Base-by-base conservation (phyloP, 2,329 filamentous ascomycete genomes). In the Cercospora janseana region DNA sequence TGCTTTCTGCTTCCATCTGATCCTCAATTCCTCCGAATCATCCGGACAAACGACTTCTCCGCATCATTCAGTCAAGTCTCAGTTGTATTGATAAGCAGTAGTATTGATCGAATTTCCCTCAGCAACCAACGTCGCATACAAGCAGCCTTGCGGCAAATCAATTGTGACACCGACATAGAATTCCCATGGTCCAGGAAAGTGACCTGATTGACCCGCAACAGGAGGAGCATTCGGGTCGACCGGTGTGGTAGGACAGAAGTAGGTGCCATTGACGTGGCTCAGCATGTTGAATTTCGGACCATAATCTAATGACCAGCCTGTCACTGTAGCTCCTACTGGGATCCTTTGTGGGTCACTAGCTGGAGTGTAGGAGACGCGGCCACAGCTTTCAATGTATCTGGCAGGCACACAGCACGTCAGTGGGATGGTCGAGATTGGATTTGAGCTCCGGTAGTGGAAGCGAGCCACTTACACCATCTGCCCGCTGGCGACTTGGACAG, bases 331-430 rank as follows among this genome's bases (percentile, higher is more conserved):
- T 35, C 57, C 64, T 4, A 48, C 32, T n/a, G 66, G 66, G 13
- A 59, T 52, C 15, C n/a, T n/a, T n/a, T 44, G 38, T 15, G 53
- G 58, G 13, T 57, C 62, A 61, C 66, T 61, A 4, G 64, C 54
- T 18, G 43, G 35, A 6, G 66, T 68, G 57, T 63, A 69, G 24
- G 52, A 57, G 16, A 69, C 48, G 3, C 54, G 48, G 31, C 66
- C 66, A 28, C 51, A 58, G 13, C 60, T 48, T 23, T 64, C 60
- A 52, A 68, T 59, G 60, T 64, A 68, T 42, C 57, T 59, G 42
- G 10, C 9, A 42, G 16, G 6, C 28, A 28, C 10, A 6, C 34
- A 40, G 12, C 21, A 12, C 24, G 28, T 44, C 16, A 29, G 13
- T 38, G 35, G 4, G n/a, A 13, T 35, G 28, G 12, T 16, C 20